phyloP scores from a whole-genome alignment of 805 yeast genomes.

The Gaillardinia entomophila region DNA sequence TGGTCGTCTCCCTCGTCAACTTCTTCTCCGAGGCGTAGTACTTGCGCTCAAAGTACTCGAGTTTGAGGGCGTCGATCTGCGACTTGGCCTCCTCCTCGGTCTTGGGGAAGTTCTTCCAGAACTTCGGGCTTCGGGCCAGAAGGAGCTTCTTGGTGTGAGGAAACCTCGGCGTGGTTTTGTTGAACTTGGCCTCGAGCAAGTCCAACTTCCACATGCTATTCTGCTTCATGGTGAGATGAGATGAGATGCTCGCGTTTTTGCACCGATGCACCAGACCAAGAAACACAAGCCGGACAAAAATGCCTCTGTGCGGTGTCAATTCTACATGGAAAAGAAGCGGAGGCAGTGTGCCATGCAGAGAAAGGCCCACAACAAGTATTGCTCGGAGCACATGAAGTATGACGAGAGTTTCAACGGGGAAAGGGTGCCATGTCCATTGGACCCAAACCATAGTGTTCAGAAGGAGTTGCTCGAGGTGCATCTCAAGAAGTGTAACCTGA shows the following conservation, averaged over 20 bases:
- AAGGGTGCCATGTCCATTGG: constrained; percentile 72
- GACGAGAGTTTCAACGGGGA: constrained; percentile 13
- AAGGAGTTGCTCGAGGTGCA: constrained; percentile 50
- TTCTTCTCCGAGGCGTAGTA: constrained; percentile 40
- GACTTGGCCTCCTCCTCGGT: constrained; percentile 36
- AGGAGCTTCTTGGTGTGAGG: constrained; percentile 43
- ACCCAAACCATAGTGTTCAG: constrained; percentile 72
- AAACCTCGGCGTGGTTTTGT: constrained; percentile 40
- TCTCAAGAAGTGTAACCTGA: constrained; percentile 54
- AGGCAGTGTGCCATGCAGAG: constrained; percentile 61
- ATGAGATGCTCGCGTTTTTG: too few species aligned
- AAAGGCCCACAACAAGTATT: constrained; percentile 41
- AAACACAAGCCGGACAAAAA: too few species aligned
- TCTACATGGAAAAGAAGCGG: constrained; percentile 41
- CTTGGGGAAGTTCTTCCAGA: constrained; percentile 36
- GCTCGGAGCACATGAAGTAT: constrained; percentile 55
- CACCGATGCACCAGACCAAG: too few species aligned
- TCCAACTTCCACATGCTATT: constrained; percentile 48
- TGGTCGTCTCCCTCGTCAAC: constrained; percentile 32
- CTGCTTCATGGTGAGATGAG: constrained; percentile 17
- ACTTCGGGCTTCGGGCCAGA: constrained; percentile 39
- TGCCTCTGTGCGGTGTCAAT: constrained; percentile 37
- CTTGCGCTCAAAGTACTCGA: constrained; percentile 43
- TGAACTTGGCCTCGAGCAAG: constrained; percentile 46
- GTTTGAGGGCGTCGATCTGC: constrained; percentile 41